phyloP scores from a whole-genome alignment of 163 green algal genomes.

The Chlorella variabilis region DNA sequence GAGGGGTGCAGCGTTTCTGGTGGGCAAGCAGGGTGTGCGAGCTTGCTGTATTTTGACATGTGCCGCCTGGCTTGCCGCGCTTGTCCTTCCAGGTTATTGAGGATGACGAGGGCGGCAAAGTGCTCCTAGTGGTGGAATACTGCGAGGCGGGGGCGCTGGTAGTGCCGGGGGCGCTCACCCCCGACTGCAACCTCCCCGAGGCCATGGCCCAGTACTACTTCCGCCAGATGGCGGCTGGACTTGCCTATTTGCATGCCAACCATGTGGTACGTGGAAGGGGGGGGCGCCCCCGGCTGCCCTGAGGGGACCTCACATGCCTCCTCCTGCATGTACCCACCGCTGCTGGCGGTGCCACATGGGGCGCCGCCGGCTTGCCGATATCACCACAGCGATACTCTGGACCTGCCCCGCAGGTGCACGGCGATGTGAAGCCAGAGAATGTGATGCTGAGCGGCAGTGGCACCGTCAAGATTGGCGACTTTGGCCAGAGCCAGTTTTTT shows the following conservation, averaged over 20 bases:
- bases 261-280: slow-evolving; percentile 44
- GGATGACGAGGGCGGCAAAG: slow-evolving; percentile 72
- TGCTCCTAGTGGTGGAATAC: slow-evolving; percentile 90
- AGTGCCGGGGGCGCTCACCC: slow-evolving; percentile 37
- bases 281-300: no score
- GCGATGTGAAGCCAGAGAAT: slow-evolving; percentile 89
- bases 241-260: slow-evolving; percentile 83
- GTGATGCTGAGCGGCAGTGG: slow-evolving; percentile 76
- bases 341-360: no score
- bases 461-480: slow-evolving; percentile 74
- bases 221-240: slow-evolving; percentile 49
- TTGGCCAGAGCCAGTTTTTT: slow-evolving; percentile 65
- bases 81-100: no score
- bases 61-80: no score
- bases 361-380: neutral
- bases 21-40: no score
- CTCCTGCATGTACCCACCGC: neutral
- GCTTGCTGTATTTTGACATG: no score
- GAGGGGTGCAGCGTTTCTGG: no score
- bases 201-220: slow-evolving; percentile 73
- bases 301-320: no score
- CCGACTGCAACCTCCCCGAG: slow-evolving; percentile 62
- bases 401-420: slow-evolving; percentile 54
- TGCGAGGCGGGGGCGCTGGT: slow-evolving; percentile 77
- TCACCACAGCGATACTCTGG: neutral